phyloP scores from a whole-genome alignment of 306 rosid species.

The Nissolia schottii region DNA sequence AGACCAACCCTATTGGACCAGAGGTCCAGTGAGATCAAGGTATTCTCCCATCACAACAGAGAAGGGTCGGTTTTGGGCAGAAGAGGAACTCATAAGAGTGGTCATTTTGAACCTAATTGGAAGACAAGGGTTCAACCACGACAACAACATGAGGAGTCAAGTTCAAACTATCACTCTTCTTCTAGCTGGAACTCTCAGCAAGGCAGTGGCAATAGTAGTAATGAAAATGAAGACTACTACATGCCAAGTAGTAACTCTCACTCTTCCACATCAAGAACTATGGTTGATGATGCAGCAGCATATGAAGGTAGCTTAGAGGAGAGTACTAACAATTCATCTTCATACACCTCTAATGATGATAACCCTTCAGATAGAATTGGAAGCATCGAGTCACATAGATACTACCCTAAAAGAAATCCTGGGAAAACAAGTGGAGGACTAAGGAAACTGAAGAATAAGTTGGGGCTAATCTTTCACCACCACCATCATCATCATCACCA shows the following conservation, averaged over 20 bases:
- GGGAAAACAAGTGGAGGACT: constrained; percentile 40
- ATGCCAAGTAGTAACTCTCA: constrained; percentile 1
- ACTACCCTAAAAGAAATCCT: constrained; percentile 1
- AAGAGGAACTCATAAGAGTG: constrained; percentile 9
- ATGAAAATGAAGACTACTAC: constrained; percentile 23
- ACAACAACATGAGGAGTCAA: constrained; percentile 17
- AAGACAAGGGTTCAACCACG: not conserved
- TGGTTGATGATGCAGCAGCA: constrained; percentile 13
- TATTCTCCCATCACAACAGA: constrained; percentile 23
- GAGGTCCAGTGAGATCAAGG: constrained; percentile 23
- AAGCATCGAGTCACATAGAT: constrained; percentile 25
- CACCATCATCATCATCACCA: constrained; percentile 78
- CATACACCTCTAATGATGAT: constrained; percentile 2
- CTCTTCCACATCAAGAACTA: not conserved
- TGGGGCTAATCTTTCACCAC: constrained; percentile 73
- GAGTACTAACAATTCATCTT: constrained; percentile 23
- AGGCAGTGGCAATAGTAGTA: not conserved
- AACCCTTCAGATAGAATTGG: constrained; percentile 24
- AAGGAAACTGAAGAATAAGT: constrained; percentile 54
- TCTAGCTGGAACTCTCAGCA: constrained; percentile 35
- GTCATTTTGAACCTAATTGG: not conserved
- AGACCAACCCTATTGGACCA: constrained; percentile 45
- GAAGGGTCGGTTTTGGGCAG: not conserved
- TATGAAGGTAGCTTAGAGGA: constrained; percentile 30
- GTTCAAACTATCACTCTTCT: constrained; percentile 25